Evolutionary conservation across 208 protist species (phyloP).

Genomic region (Balamuthia mandrillaris): DNA sequence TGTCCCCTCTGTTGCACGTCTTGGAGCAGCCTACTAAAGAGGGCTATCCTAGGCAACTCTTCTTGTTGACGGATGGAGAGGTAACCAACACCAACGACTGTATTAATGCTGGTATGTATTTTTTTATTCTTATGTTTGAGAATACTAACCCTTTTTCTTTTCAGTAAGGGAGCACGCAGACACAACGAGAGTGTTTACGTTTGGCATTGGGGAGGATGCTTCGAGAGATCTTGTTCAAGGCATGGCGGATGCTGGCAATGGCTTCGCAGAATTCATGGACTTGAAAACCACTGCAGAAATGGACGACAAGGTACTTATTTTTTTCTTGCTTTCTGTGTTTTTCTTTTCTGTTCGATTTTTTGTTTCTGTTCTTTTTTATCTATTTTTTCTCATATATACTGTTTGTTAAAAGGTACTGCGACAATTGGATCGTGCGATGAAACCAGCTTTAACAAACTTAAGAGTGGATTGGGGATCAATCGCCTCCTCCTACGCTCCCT

Average conservation of each 20-base stretch:
- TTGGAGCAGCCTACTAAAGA: neutral
- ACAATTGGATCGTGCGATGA: constrained; percentile 31
- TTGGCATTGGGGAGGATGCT: constrained; percentile 23
- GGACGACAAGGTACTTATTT: no score
- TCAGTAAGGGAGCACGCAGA: constrained; percentile 29
- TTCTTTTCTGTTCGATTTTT: no score
- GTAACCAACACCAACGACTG: constrained; percentile 24
- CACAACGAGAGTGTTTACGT: constrained; percentile 42
- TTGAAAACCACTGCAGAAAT: no score
- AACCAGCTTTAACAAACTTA: constrained; percentile 50
- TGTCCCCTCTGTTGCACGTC: constrained; percentile 10
- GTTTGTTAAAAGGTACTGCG: constrained; percentile 47
- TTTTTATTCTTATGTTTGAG: no score
- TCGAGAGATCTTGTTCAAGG: neutral
- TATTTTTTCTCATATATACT: no score
- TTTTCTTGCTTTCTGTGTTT: no score
- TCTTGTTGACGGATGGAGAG: constrained; percentile 34
- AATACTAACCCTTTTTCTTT: neutral
- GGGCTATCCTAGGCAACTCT: constrained; percentile 7
- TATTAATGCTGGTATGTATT: no score
- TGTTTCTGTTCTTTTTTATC: no score
- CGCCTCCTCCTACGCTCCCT: neutral
- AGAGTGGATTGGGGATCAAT: neutral
- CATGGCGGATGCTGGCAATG: neutral
- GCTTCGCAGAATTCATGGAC: neutral